These are phyloP conservation scores for Actinomucor elegans DNA, from an alignment of 371 early-diverging fungal species.

Conservation along the genomic window DNA sequence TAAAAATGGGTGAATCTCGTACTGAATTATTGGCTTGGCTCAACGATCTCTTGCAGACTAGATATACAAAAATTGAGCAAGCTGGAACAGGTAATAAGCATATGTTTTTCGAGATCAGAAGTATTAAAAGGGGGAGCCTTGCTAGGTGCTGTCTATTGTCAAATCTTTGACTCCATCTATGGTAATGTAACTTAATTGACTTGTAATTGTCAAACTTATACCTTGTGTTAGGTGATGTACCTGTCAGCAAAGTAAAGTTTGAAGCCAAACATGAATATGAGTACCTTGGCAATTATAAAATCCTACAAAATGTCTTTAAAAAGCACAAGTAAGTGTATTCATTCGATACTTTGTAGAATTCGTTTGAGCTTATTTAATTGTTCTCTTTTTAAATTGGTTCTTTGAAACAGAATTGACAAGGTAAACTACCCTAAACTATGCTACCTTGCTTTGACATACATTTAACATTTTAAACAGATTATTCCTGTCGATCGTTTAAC, in stretches of 20 bases:
- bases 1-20: constrained; percentile 76
- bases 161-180: constrained; percentile 92
- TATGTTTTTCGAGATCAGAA: neutral
- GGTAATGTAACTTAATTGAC: no score
- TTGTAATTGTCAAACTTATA: neutral
- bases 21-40: constrained; percentile 90
- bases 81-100: constrained; percentile 83
- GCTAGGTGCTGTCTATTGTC: constrained; percentile 87
- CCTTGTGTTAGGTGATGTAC: constrained; percentile 79
- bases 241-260: constrained; percentile 85
- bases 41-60: constrained; percentile 85
- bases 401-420: constrained; percentile 25
- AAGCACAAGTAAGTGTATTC: constrained; percentile 67
- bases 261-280: constrained; percentile 92
- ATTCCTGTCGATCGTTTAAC: constrained; percentile 86
- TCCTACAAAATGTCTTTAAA: constrained; percentile 81
- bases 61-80: constrained; percentile 92
- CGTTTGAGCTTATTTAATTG: no score
- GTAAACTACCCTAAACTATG: neutral
- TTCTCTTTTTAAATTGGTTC: neutral
- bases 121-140: neutral
- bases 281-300: constrained; percentile 88
- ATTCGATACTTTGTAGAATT: no score
- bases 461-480: no score
- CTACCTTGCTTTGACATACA: neutral